Evolutionary conservation across 345 rosid genomes (phyloP).

Genomic region (Populus nigra): DNA sequence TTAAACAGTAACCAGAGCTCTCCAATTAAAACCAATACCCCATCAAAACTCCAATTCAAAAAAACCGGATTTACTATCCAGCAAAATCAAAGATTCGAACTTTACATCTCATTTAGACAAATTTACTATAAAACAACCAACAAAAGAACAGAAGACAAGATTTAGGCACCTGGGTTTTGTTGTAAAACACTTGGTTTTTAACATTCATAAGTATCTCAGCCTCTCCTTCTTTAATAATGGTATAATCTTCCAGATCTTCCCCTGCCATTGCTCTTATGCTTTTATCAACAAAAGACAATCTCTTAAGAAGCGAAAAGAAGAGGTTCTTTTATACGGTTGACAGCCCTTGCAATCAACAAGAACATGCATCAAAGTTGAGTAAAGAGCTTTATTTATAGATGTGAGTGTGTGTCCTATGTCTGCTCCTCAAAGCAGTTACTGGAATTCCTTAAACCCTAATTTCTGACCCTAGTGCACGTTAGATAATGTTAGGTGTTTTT

Average conservation of each 20-base stretch:
- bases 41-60: not conserved
- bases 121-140: not conserved
- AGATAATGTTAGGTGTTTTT: not conserved
- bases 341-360: conserved; percentile 11
- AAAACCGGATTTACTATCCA: not conserved
- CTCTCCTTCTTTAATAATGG: conserved; percentile 86
- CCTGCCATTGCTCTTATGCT: not conserved
- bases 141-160: conserved; percentile 13
- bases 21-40: not conserved
- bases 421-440: not conserved
- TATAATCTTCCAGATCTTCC: conserved; percentile 60
- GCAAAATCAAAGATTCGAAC: not conserved
- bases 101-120: not conserved
- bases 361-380: not conserved
- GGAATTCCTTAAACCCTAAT: conserved; percentile 30
- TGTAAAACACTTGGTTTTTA: conserved; percentile 88
- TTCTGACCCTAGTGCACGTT: conserved; percentile 16
- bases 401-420: not conserved
- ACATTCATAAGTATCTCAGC: conserved; percentile 95
- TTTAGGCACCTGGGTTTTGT: conserved; percentile 74
- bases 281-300: conserved; percentile 2
- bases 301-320: not conserved
- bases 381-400: not conserved
- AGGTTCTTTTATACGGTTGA: not conserved
- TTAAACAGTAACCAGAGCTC: not conserved